Base-by-base conservation (phyloP, 495 filamentous ascomycete species). In the Penicillium bialowiezense region DNA sequence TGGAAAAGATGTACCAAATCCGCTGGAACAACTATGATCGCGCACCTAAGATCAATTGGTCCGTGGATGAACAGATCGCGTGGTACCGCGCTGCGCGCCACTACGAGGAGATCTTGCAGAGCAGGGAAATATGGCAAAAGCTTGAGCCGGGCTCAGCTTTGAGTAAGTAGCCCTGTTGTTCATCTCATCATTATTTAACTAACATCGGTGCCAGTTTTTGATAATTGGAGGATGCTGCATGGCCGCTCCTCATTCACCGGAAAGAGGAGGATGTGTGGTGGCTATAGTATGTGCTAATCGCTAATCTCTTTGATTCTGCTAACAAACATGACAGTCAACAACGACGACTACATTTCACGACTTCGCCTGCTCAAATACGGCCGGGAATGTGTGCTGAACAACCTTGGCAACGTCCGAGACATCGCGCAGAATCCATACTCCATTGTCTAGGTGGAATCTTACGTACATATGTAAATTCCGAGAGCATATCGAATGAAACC, bases 211-310 rank as follows among this genome's bases (percentile, higher is more conserved):
- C 46, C 35, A 89, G 85, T 96, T 15, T 96, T 97, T 63, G 89
- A 97, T 65, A 97, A 97, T 60, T 97, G 91, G 91, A 79, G 92
- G 50, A 89, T 95, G 47, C 67, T 97, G 38, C 92, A 97, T 66
- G 92, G 90, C 3, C 75, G 92, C 52, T 79, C 80, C 17, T 77
- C 81, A 12, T 97, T 96, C 59, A 86, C 80, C 7, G 92, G 92
- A 14, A 86, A 85, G 58, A 74, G 92, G 55, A 83, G 90, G 55
- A 86, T 97, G 65, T 95, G 89, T 63, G 92, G 92, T 50, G 92
- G 78, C 14, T 95, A 96, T 62, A 84, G 87, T 91, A 69, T 71
- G 86, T 83, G 43, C 26, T 15, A 13, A 40, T 12, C 29, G 3
- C 12, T 32, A 7, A 8, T 26, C 4, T 32, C 24, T 32, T 32